These are phyloP conservation scores for Komagataella kurtzmanii DNA, from an alignment of 805 yeast genomes.

Conservation along the genomic window DNA sequence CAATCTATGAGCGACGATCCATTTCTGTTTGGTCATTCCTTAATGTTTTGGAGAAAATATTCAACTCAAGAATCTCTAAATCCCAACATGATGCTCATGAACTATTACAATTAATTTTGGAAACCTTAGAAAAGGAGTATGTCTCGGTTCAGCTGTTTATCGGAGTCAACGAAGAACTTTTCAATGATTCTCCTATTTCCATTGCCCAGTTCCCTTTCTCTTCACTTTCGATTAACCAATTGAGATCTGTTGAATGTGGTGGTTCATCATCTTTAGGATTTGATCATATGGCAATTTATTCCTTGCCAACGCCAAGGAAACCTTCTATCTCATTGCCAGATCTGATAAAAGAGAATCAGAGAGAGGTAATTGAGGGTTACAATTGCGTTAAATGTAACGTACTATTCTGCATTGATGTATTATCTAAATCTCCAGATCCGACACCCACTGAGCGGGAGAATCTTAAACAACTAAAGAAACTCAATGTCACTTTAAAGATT, in stretches of 20 bases:
- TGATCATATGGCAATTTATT: constrained; percentile 55
- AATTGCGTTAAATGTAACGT: constrained; percentile 66
- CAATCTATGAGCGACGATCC: constrained; percentile 36
- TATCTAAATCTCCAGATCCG: constrained; percentile 1
- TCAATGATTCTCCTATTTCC: neutral
- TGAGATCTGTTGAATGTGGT: constrained; percentile 60
- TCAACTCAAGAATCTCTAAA: constrained; percentile 60
- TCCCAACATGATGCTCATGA: constrained; percentile 96
- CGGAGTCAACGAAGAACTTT: neutral
- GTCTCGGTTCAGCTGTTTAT: constrained; percentile 22
- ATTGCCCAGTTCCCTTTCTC: constrained; percentile 63
- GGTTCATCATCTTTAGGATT: constrained; percentile 42
- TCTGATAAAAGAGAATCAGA: constrained; percentile 41
- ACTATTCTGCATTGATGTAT: constrained; percentile 23
- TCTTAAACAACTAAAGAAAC: constrained; percentile 17
- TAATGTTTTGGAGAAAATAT: constrained; percentile 57
- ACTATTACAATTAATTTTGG: constrained; percentile 66
- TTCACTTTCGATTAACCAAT: constrained; percentile 51
- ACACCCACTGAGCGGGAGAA: constrained; percentile 14
- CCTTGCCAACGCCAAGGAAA: constrained; percentile 61
- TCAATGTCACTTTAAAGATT: constrained; percentile 28
- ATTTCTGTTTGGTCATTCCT: constrained; percentile 72
- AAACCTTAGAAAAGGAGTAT: constrained; percentile 62
- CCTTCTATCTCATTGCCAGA: constrained; percentile 24
- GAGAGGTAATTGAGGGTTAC: constrained; percentile 66